Evolutionary conservation across 148 eudicot genomes (phyloP).

Genomic region (Amaranthus hypochondriacus): DNA sequence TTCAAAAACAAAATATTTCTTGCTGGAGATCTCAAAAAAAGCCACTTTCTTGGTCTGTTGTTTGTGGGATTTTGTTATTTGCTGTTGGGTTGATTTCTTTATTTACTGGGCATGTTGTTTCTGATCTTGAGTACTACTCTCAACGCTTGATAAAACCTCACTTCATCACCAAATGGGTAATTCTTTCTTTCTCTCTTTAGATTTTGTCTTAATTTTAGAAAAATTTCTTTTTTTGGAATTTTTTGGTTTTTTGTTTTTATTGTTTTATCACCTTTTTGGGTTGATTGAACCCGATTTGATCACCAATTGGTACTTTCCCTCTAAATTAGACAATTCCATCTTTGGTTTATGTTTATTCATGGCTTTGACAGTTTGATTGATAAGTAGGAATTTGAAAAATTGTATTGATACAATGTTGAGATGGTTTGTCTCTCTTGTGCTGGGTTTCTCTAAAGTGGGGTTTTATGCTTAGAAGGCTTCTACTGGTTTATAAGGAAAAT

Average conservation of each 20-base stretch:
- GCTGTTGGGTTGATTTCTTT: conserved; percentile 81
- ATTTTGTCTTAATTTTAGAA: not conserved
- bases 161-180: conserved; percentile 52
- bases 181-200: not conserved
- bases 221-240: not conserved
- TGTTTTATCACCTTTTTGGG: not conserved
- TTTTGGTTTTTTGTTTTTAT: not conserved
- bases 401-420: not conserved
- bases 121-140: conserved; percentile 91
- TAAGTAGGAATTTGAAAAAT: conserved; percentile 3
- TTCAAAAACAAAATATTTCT: conserved; percentile 29
- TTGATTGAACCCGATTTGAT: too few species aligned
- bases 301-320: too few species aligned
- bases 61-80: conserved; percentile 83
- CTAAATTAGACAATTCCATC: too few species aligned
- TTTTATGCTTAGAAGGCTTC: too few species aligned
- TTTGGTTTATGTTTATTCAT: not conserved
- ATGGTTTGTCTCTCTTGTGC: not conserved
- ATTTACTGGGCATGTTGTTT: conserved; percentile 88
- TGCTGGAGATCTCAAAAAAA: conserved; percentile 37
- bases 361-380: not conserved
- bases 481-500: not conserved
- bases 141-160: conserved; percentile 60
- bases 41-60: conserved; percentile 32
- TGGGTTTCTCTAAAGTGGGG: not conserved